Percentiles rank a stretch among this genome's conserved stretches.
phyloP scores from a whole-genome alignment of 345 rosid species.

The Cardamine chenopodiifolia region DNA sequence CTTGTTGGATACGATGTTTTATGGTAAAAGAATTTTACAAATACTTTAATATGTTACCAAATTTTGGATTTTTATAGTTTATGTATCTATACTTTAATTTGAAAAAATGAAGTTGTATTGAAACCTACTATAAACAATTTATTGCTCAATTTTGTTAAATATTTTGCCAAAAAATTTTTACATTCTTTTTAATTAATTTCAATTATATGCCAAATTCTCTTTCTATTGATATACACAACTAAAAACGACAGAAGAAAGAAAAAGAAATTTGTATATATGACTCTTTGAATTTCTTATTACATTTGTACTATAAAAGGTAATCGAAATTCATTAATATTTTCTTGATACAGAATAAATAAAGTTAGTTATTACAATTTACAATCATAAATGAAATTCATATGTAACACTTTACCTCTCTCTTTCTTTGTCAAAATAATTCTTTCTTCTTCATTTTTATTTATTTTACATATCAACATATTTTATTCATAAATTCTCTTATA shows the following conservation, averaged over 20 bases:
- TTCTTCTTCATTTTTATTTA: background rate
- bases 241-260: background rate
- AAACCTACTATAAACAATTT: background rate
- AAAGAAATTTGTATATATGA: background rate
- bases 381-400: background rate
- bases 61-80: background rate
- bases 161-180: background rate
- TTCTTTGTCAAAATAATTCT: background rate
- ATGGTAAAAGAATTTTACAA: background rate
- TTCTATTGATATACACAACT: background rate
- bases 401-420: background rate
- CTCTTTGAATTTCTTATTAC: background rate
- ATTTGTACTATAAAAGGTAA: background rate
- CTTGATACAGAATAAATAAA: background rate
- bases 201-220: background rate
- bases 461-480: background rate
- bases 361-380: background rate
- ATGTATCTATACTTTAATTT: background rate
- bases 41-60: background rate
- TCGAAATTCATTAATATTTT: background rate
- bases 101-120: background rate
- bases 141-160: background rate
- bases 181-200: background rate
- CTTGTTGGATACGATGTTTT: slow-evolving; percentile 10
- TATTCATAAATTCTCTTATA: background rate